Evolutionary conservation across 2,329 filamentous ascomycete species (phyloP), one percentile per base, ranked within the genome.

Genomic region (Alternaria viburni): DNA sequence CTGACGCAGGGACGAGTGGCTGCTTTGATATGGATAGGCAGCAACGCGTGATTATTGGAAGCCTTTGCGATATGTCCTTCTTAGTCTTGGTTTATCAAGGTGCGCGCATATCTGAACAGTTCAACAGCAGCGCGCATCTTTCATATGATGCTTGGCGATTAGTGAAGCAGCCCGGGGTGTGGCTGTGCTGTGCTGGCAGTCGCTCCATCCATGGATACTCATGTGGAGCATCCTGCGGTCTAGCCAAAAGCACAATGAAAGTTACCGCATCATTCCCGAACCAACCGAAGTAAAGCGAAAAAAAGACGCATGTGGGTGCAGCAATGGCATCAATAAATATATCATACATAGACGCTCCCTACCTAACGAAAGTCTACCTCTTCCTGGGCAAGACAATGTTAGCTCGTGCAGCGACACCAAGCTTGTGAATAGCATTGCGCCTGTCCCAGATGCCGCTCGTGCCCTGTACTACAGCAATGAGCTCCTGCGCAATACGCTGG

Each of bases 381-480:
- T 71, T 79, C 65, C 62, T 72, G 8, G 76, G 75, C 47, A 79
- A 47, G 5, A 79, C 75, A 55, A 89, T 75, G 77, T 97, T 98
- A 32, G 91, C 90, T 82, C 96, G 87, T 25, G 91, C 88, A 26
- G 88, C 86, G 36, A 94, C 93, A 66, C 88, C 93, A 71, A 90
- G 81, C 87, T 93, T 96, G 82, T 99, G 96, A 59, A 96, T 82
- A 67, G 85, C 82, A 69, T 87, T 86, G 71, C 96, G 87, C 84
- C 88, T 90, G 45, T 97, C 93, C 96, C 96, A 99, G 50, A 93
- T 90, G 23, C 81, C 78, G 69, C 93, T 96, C 73, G 88, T 88
- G 30, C 96, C 96, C 84, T 98, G 94, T 10, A 96, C 90, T 25
- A 98, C 91, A 36, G 91, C 87, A 58, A 98, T 86, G 64, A 98